These are phyloP conservation scores for Aotearoamyces nothofagi DNA, from an alignment of 2,329 filamentous ascomycete genomes.

Conservation along the genomic window DNA sequence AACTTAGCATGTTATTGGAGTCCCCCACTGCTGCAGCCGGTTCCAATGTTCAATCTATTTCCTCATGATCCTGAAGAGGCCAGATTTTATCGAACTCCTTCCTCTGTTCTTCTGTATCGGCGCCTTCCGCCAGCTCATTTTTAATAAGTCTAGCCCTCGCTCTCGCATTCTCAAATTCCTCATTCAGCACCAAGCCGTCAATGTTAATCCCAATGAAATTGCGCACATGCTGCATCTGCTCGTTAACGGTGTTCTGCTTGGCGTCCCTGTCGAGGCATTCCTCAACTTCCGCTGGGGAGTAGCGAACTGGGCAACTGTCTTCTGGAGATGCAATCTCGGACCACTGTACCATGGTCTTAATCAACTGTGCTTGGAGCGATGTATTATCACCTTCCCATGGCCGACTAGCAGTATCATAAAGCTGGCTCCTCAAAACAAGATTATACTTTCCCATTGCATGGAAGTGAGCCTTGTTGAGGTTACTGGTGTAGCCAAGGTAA, in stretches of 20 bases:
- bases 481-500: constrained; percentile 8
- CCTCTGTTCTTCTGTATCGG: constrained; percentile 8
- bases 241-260: constrained; percentile 9
- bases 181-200: constrained; percentile 8
- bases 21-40: too few species aligned
- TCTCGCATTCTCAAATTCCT: constrained; percentile 9
- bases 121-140: constrained; percentile 8
- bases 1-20: too few species aligned
- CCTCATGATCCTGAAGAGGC: constrained; percentile 9
- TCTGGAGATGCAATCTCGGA: constrained; percentile 7
- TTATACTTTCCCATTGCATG: constrained; percentile 8
- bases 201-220: constrained; percentile 9
- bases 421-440: constrained; percentile 8
- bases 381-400: constrained; percentile 12
- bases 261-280: constrained; percentile 8
- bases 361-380: constrained; percentile 10
- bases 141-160: constrained; percentile 7
- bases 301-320: constrained; percentile 6
- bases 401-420: constrained; percentile 8
- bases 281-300: constrained; percentile 7
- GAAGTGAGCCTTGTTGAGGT: constrained; percentile 8
- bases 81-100: constrained; percentile 7
- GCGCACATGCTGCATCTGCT: constrained; percentile 9
- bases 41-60: constrained; percentile 10
- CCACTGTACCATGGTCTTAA: constrained; percentile 8